Conservation (phyloP, 106 monocot species). For the Dendrobium chrysotoxum region DNA sequence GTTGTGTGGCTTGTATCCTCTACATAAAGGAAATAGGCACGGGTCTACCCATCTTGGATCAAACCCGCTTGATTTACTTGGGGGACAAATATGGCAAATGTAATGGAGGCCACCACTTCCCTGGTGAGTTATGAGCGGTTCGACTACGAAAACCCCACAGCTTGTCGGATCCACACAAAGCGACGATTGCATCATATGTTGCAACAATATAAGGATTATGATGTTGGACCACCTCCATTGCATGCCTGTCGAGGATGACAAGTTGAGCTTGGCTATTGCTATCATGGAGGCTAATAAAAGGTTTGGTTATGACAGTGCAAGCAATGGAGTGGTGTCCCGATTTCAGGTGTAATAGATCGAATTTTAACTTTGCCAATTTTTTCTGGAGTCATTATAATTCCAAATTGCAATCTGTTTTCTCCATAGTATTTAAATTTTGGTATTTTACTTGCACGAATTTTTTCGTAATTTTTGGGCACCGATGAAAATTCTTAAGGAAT, state of each 20-base stretch:
- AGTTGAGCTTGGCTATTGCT: neutral
- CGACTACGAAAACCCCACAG: slow-evolving; percentile 3
- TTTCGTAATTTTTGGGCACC: no score
- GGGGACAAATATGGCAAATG: slow-evolving; percentile 28
- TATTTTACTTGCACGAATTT: no score
- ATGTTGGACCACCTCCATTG: neutral
- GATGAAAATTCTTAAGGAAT: no score
- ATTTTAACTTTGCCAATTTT: no score
- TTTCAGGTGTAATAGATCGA: no score
- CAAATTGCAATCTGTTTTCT: no score
- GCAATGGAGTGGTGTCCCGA: neutral
- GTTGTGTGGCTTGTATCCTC: slow-evolving; percentile 33
- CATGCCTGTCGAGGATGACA: slow-evolving; percentile 20
- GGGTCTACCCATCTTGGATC: neutral
- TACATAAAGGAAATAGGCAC: slow-evolving; percentile 16
- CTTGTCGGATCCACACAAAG: neutral
- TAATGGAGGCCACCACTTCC: slow-evolving; percentile 23
- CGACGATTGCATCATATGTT: slow-evolving; percentile 27
- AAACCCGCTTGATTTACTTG: slow-evolving; percentile 16
- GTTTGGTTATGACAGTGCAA: neutral
- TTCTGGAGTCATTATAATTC: no score
- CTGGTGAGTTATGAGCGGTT: neutral
- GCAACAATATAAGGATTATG: slow-evolving; percentile 41
- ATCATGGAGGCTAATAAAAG: neutral
- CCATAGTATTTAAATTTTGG: no score